Evolutionary conservation across 2,329 filamentous ascomycete genomes (phyloP).

Genomic region (Nothophoma quercina): DNA sequence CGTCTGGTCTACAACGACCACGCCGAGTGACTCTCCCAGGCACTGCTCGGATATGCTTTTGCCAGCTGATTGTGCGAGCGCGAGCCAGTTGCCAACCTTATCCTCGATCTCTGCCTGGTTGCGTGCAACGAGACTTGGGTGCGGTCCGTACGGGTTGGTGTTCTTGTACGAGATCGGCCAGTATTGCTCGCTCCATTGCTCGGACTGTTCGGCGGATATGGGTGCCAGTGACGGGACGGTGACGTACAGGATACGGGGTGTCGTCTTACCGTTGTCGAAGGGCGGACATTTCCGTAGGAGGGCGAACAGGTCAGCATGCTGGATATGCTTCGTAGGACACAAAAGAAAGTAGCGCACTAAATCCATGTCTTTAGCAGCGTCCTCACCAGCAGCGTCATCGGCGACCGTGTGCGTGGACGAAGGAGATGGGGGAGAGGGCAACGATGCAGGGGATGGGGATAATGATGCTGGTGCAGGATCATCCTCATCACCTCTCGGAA

Average conservation of each 20-base stretch:
- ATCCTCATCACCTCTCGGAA: constrained; percentile 46
- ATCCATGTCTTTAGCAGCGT: constrained; percentile 41
- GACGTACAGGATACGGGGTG: constrained; percentile 66
- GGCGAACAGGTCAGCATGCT: constrained; percentile 57
- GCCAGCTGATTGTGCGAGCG: constrained; percentile 70
- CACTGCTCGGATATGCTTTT: constrained; percentile 64
- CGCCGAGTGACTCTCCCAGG: constrained; percentile 74
- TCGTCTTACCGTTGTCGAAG: constrained; percentile 47
- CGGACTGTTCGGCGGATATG: constrained; percentile 77
- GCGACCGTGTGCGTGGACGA: constrained; percentile 11
- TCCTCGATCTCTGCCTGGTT: constrained; percentile 72
- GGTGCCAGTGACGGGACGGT: constrained; percentile 77
- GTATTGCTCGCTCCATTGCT: constrained; percentile 76
- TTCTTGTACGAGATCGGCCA: constrained; percentile 89
- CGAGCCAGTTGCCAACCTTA: constrained; percentile 72
- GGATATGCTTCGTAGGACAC: constrained; percentile 60
- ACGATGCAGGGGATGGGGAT: constrained; percentile 32
- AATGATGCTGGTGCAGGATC: constrained; percentile 38
- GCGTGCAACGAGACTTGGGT: constrained; percentile 75
- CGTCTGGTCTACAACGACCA: constrained; percentile 73
- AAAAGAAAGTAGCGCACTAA: constrained; percentile 60
- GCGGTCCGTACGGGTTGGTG: constrained; percentile 85
- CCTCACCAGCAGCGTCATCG: constrained; percentile 22
- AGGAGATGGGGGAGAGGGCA: constrained; percentile 19
- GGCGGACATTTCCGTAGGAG: constrained; percentile 46